A percentile compares a stretch with the other conserved stretches of the same genome.
phyloP scores from a whole-genome alignment of 257 asterid genomes.

The Jasminum sambac region DNA sequence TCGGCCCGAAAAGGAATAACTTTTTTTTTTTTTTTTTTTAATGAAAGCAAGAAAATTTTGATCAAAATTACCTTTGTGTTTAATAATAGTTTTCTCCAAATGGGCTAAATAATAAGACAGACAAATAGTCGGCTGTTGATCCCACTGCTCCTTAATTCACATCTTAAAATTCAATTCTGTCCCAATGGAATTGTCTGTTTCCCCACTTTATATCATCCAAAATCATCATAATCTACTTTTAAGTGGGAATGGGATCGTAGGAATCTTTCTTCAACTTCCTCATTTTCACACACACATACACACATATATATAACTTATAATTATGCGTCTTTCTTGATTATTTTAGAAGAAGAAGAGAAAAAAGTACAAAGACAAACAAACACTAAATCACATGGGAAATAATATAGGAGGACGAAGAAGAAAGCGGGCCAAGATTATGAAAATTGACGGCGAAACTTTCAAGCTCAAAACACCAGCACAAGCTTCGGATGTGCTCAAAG shows the following conservation, averaged over 20 bases:
- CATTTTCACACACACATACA: constrained; percentile 26
- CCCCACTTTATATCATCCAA: constrained; percentile 24
- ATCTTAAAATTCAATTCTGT: neutral
- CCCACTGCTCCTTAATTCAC: constrained; percentile 6
- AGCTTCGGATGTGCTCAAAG: constrained; percentile 53
- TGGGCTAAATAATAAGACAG: constrained; percentile 5
- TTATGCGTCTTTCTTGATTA: neutral
- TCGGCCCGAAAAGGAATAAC: too few relatives aligned
- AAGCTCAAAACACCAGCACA: constrained; percentile 50
- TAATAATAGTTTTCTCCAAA: constrained; percentile 16
- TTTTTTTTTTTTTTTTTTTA: too few relatives aligned
- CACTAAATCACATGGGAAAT: constrained; percentile 59
- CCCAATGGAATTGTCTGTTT: constrained; percentile 1
- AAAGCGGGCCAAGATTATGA: constrained; percentile 57
- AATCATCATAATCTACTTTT: constrained; percentile 4
- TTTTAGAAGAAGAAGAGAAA: neutral
- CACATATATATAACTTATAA: neutral
- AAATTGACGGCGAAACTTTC: constrained; percentile 57
- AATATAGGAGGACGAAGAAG: constrained; percentile 34
- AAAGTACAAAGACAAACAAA: neutral
- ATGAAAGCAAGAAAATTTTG: too few relatives aligned
- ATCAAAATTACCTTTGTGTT: neutral
- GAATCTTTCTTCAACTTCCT: constrained; percentile 19
- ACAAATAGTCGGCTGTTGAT: constrained; percentile 18
- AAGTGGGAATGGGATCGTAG: constrained; percentile 31